Evolutionary conservation across 2,329 filamentous ascomycete species (phyloP).

Genomic region (Leptographium radiaticola): DNA sequence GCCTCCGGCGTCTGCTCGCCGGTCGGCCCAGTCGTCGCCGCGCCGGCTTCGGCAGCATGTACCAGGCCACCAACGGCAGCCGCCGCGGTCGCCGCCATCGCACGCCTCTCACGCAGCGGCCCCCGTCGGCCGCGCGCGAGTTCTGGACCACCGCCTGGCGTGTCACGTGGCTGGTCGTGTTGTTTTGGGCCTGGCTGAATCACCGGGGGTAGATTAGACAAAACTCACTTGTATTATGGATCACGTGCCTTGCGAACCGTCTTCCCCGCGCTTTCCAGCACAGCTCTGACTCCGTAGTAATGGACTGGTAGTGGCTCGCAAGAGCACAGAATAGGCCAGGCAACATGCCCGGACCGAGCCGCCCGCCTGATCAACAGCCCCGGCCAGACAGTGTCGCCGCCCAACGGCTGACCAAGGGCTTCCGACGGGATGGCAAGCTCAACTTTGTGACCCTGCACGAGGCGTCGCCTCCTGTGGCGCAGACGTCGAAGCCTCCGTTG

Average conservation of each 20-base stretch:
- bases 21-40: not conserved
- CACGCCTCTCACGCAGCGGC: not conserved
- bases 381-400: too few species aligned
- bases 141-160: constrained; percentile 47
- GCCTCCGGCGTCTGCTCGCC: not conserved
- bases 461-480: not conserved
- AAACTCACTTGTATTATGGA: too few species aligned
- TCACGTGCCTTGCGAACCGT: too few species aligned
- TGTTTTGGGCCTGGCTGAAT: constrained; percentile 55
- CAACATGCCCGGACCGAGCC: too few species aligned
- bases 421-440: not conserved
- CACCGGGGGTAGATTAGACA: constrained; percentile 32
- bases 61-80: not conserved
- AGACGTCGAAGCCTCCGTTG: not conserved
- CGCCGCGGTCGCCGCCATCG: not conserved
- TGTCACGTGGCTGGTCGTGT: constrained; percentile 48
- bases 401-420: not conserved
- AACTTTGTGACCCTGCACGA: not conserved
- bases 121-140: constrained; percentile 36
- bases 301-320: too few species aligned
- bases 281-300: too few species aligned
- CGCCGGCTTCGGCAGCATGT: constrained; percentile 15
- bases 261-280: too few species aligned
- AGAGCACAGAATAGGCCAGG: too few species aligned
- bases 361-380: too few species aligned